Base-by-base conservation (phyloP, 2,329 filamentous ascomycete species). In the Cercospora sesami region DNA sequence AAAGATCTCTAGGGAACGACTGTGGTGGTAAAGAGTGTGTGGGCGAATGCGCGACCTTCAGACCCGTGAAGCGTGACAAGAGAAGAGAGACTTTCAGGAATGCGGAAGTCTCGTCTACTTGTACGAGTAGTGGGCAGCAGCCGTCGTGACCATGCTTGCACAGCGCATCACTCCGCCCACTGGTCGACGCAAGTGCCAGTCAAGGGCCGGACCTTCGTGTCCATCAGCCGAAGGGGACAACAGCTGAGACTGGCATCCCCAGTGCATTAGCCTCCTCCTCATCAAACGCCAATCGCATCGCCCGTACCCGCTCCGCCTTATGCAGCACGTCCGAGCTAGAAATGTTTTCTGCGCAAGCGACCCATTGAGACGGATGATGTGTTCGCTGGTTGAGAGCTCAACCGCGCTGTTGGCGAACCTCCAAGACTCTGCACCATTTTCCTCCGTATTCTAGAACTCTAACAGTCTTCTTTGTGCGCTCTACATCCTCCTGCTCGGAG, bases 1-100 rank as follows among this genome's bases (percentile, higher is more conserved):
- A 74, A 72, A 73, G 72, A 73, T 64, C 68, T 65, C 66, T 58
- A 72, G 60, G 60, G 71, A 74, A 70, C 42, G 72, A 73, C 67
- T 65, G 66, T 58, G 60, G 26, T 64, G 63, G 60, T 66, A 71
- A 73, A 60, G 70, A 73, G 68, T 70, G 72, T 71, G 72, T 63
- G 68, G 71, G 68, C 69, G 66, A 69, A 71, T 67, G 67, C 57
- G 57, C 42, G 63, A 69, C 66, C 70, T 71, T 71, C 72, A 72
- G 69, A 69, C 73, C 70, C 68, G 72, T 72, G 73, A 72, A 72
- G 69, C 64, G 73, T 70, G 65, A 53, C 61, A 66, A 67, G 68
- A 58, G 64, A 26, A 64, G 39, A 61, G 39, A 68, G 58, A 42
- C 33, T 10, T 12, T 12, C 9, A 66, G 68, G 66, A 67, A 65